phyloP scores from a whole-genome alignment of 1,284 basidiomycete genomes.

The Ganoderma boninense region DNA sequence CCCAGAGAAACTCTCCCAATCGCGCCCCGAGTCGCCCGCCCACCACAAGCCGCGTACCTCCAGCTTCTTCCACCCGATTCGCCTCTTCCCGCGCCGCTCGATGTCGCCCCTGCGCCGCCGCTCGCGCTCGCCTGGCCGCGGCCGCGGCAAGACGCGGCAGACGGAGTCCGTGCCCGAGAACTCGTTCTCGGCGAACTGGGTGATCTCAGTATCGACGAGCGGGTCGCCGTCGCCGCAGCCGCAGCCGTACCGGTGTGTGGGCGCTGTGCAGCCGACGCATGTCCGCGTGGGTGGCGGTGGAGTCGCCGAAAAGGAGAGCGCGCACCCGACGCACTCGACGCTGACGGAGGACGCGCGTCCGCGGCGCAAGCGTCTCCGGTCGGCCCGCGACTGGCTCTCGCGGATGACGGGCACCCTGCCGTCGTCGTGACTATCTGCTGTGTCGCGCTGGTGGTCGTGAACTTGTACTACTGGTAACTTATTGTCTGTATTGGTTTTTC shows the following conservation, averaged over 20 bases:
- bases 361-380: constrained; percentile 54
- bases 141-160: constrained; percentile 31
- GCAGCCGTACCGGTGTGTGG: constrained; percentile 37
- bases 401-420: constrained; percentile 55
- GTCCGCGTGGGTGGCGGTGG: constrained; percentile 12
- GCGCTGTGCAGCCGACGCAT: constrained; percentile 24
- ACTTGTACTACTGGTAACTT: constrained; percentile 25
- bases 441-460: constrained; percentile 20
- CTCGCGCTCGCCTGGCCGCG: constrained; percentile 41
- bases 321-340: constrained; percentile 32
- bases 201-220: constrained; percentile 40
- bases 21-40: constrained; percentile 20
- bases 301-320: constrained; percentile 31
- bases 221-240: constrained; percentile 38
- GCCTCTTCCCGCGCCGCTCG: constrained; percentile 49
- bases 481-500: constrained; percentile 28
- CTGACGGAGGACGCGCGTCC: constrained; percentile 43
- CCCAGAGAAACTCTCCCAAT: constrained; percentile 28
- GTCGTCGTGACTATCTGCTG: constrained; percentile 42
- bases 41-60: constrained; percentile 44
- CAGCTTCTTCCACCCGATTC: constrained; percentile 50
- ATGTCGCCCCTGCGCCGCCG: constrained; percentile 39
- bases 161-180: constrained; percentile 33
- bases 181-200: constrained; percentile 39
- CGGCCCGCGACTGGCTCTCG: constrained; percentile 66